These are phyloP conservation scores for Nidula niveotomentosa DNA, from an alignment of 1,284 basidiomycete species.

Conservation along the genomic window DNA sequence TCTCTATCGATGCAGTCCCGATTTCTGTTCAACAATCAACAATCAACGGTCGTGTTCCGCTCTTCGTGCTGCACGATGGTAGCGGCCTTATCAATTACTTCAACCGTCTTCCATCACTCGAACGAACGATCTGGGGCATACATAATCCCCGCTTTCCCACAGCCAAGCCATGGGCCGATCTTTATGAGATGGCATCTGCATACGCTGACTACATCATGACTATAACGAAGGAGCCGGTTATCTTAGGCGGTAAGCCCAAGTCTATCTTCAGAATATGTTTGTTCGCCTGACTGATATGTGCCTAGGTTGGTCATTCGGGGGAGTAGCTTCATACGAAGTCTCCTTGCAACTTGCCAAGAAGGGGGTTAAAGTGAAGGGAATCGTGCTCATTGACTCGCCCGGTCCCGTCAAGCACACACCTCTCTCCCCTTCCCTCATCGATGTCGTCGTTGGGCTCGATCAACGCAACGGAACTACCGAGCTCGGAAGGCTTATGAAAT, in stretches of 20 bases:
- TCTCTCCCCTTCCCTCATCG: slow-evolving; percentile 49
- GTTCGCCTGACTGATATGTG: neutral
- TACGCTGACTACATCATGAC: slow-evolving; percentile 44
- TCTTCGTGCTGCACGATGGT: slow-evolving; percentile 73
- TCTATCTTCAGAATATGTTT: neutral
- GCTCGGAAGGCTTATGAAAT: slow-evolving; percentile 25
- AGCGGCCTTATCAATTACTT: slow-evolving; percentile 60
- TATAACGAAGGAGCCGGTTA: slow-evolving; percentile 31
- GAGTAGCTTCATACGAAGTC: slow-evolving; percentile 66
- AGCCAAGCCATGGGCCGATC: slow-evolving; percentile 41
- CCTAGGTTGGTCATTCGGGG: slow-evolving; percentile 77
- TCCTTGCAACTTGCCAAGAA: slow-evolving; percentile 48
- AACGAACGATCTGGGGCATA: slow-evolving; percentile 58
- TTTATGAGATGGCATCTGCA: slow-evolving; percentile 51
- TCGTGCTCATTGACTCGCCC: slow-evolving; percentile 69
- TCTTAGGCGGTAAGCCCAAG: slow-evolving; percentile 56
- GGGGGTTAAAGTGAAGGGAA: slow-evolving; percentile 47
- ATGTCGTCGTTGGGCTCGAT: slow-evolving; percentile 29
- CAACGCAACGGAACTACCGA: slow-evolving; percentile 15
- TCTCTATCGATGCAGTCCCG: slow-evolving; percentile 27
- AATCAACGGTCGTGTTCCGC: slow-evolving; percentile 27
- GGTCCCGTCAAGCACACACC: slow-evolving; percentile 46
- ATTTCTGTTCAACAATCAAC: slow-evolving; percentile 38
- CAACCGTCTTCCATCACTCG: slow-evolving; percentile 42
- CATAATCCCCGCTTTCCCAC: slow-evolving; percentile 51